phyloP scores from a whole-genome alignment of 2,329 filamentous ascomycete genomes.

The Graphium sp. region DNA sequence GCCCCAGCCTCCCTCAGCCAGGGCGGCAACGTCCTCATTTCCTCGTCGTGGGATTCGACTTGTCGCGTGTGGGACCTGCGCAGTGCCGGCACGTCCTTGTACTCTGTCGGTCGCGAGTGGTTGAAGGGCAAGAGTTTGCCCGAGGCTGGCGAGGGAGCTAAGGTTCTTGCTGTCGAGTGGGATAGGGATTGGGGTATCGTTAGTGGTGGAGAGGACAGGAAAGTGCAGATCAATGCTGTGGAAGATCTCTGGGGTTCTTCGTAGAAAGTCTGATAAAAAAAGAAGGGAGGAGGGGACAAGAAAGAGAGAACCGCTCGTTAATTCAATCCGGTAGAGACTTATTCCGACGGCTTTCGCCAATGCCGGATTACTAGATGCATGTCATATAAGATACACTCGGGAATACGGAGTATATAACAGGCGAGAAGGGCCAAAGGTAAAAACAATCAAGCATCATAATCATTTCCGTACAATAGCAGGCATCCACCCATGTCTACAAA shows the following conservation, averaged over 20 bases:
- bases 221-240: conserved; percentile 88
- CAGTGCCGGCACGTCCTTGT: conserved; percentile 44
- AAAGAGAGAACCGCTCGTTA: too few species aligned
- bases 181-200: conserved; percentile 76
- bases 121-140: conserved; percentile 45
- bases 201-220: conserved; percentile 83
- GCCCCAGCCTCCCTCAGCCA: conserved; percentile 27
- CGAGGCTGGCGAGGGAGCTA: conserved; percentile 64
- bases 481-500: too few species aligned
- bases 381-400: too few species aligned
- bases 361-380: too few species aligned
- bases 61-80: conserved; percentile 90
- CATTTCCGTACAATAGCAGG: too few species aligned
- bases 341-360: too few species aligned
- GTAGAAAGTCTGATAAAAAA: too few species aligned
- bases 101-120: conserved; percentile 61
- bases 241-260: too few species aligned
- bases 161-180: conserved; percentile 84
- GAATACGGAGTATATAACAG: too few species aligned
- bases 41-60: conserved; percentile 81
- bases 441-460: not conserved
- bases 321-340: too few species aligned
- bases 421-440: not conserved
- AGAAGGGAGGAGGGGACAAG: too few species aligned
- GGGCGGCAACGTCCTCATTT: conserved; percentile 70